Conservation (phyloP, 371 early-diverging fungal species). For the Funneliformis caledonium region DNA sequence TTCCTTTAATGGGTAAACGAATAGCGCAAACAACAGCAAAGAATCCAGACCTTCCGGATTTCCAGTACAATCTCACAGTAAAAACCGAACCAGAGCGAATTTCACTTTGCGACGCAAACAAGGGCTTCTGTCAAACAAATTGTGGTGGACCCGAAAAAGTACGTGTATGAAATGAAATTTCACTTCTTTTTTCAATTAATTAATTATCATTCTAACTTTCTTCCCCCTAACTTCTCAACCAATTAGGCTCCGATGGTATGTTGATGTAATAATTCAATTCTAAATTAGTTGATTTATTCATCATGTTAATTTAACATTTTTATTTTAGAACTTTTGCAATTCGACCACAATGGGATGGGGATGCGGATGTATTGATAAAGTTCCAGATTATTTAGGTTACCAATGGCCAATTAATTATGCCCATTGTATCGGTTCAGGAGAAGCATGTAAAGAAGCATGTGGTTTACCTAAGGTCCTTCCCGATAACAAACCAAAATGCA, state of each 20-base stretch:
- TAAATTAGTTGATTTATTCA: background rate
- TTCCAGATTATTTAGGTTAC: constrained; percentile 29
- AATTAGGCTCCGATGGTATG: constrained; percentile 7
- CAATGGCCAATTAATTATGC: constrained; percentile 29
- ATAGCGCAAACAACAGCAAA: background rate
- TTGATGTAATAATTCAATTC: background rate
- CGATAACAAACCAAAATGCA: background rate
- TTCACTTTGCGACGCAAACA: background rate
- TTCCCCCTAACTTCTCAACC: background rate
- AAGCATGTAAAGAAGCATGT: background rate
- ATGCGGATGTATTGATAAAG: constrained; percentile 26
- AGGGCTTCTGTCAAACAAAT: constrained; percentile 14
- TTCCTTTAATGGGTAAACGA: background rate
- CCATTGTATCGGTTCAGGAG: constrained; percentile 8
- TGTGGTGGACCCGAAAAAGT: constrained; percentile 26
- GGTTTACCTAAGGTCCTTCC: background rate
- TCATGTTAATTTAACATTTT: background rate
- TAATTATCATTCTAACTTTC: background rate
- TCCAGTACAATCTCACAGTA: background rate
- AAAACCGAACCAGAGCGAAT: background rate
- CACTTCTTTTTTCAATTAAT: background rate
- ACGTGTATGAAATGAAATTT: background rate
- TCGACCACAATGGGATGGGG: constrained; percentile 31
- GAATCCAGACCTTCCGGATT: background rate
- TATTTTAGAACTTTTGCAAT: constrained; percentile 37